phyloP scores from a whole-genome alignment of 495 filamentous ascomycete species.

The Viridothelium virens region DNA sequence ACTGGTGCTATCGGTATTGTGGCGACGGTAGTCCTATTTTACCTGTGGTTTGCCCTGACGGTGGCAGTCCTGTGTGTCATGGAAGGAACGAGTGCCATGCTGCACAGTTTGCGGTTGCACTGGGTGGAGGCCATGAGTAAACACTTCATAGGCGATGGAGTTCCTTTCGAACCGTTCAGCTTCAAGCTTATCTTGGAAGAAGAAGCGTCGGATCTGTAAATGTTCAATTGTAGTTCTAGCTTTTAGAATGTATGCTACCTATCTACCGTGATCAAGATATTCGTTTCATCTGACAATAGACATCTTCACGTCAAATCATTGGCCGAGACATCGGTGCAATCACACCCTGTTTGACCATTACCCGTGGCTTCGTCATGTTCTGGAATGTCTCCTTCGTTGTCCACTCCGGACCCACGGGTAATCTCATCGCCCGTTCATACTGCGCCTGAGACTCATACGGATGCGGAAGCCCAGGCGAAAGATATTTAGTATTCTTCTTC shows the following conservation, averaged over 20 bases:
- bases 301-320: background rate
- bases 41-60: slow-evolving; percentile 79
- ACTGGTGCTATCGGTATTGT: slow-evolving; percentile 63
- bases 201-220: slow-evolving; percentile 51
- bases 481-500: slow-evolving; percentile 88
- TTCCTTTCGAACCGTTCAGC: slow-evolving; percentile 83
- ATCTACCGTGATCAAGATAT: background rate
- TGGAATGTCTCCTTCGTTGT: slow-evolving; percentile 90
- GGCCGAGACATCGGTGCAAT: slow-evolving; percentile 10
- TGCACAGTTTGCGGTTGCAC: slow-evolving; percentile 89
- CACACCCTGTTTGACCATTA: slow-evolving; percentile 79
- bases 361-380: slow-evolving; percentile 76
- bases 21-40: slow-evolving; percentile 71
- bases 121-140: slow-evolving; percentile 99
- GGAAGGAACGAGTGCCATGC: slow-evolving; percentile 83
- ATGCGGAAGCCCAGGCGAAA: slow-evolving; percentile 73
- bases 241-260: background rate
- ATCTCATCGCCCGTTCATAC: slow-evolving; percentile 79
- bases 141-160: slow-evolving; percentile 91
- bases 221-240: slow-evolving; percentile 1
- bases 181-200: slow-evolving; percentile 85
- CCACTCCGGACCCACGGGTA: slow-evolving; percentile 93
- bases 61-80: slow-evolving; percentile 69
- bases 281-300: background rate
- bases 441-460: slow-evolving; percentile 78